Evolutionary conservation across 495 filamentous ascomycete species (phyloP), one percentile per base, ranked within the genome.

Genomic region (Penicillium salamii): DNA sequence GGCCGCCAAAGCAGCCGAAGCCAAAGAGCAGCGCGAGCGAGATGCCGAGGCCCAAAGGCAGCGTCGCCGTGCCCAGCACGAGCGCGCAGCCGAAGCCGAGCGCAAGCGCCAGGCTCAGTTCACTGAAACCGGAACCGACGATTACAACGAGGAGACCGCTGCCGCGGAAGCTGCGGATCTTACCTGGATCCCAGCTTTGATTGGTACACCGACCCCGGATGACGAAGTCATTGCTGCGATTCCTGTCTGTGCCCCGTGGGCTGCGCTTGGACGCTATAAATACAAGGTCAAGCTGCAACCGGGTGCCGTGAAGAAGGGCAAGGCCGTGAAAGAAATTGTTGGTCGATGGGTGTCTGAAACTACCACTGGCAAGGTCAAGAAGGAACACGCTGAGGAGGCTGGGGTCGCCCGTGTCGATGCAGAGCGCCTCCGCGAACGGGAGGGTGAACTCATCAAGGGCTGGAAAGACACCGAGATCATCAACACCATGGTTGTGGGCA

Each of bases 201-300:
- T 95, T 5, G 90, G 89, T 13, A 84, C 76, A 4, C 89, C 91
- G 1, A 71, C 89, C 13, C 78, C 83, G 0, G 89, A 89, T 13
- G 92, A 97, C 57, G 87, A 92, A 68, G 84, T 97, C n/a, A 70
- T 97, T 2, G 89, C 89, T 33, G 89, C 84, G 5, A 79, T 97
- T n/a, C 87, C 90, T 0, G 76, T 97, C 5, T 97, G 92, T 65
- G 93, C 89, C 14, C 93, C 93, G 3, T 97, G 91, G 86, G 76
- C 77, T 14, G 88, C 93, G 1, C 74, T 98, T 52, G 68, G 69
- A 8, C 80, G 77, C 40, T 87, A 85, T 57, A 95, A 95, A 69
- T 97, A 95, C 71, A 88, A 90, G 61, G 87, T 81, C 15, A 98
- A 97, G 74, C 56, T 98, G 53, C 93, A 97, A 70, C 93, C 93